Conservation (phyloP, 176 grass and related monocot species). For the Paspalum notatum region DNA sequence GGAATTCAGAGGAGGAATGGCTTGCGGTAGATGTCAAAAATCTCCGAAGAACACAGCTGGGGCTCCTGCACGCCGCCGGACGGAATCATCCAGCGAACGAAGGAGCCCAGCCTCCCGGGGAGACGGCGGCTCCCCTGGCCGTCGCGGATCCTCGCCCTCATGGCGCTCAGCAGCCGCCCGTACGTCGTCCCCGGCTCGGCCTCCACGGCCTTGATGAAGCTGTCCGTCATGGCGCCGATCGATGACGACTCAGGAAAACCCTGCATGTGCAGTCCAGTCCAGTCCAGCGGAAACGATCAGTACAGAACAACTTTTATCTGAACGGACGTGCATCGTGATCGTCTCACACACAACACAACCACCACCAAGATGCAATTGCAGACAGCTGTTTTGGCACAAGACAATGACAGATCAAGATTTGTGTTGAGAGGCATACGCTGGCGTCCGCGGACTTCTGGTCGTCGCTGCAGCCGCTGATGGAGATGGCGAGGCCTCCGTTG, state of each 20-base stretch:
- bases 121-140: conserved; percentile 36
- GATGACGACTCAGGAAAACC: conserved; percentile 44
- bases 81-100: conserved; percentile 63
- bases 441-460: conserved; percentile 47
- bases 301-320: too few relatives aligned
- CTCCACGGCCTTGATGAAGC: conserved; percentile 75
- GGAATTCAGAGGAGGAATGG: conserved; percentile 73
- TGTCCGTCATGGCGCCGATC: conserved; percentile 90
- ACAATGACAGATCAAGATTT: too few relatives aligned
- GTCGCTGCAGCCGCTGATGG: conserved; percentile 76
- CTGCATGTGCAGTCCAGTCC: conserved; percentile 22
- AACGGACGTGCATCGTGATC: too few relatives aligned
- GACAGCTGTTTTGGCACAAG: too few relatives aligned
- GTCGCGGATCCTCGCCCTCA: conserved; percentile 73
- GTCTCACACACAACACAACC: too few relatives aligned
- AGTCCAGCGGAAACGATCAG: too few relatives aligned
- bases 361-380: too few relatives aligned
- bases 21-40: conserved; percentile 80
- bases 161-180: conserved; percentile 63
- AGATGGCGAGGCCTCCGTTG: conserved; percentile 68
- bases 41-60: conserved; percentile 82
- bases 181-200: conserved; percentile 74
- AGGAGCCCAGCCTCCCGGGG: conserved; percentile 59
- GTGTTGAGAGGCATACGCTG: conserved; percentile 13
- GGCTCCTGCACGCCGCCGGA: conserved; percentile 79